Percentiles rank a stretch among this genome's conserved stretches.
These are phyloP conservation scores for Cyanophora paradoxa DNA, from an alignment of 78 protist species.

Conservation along the genomic window DNA sequence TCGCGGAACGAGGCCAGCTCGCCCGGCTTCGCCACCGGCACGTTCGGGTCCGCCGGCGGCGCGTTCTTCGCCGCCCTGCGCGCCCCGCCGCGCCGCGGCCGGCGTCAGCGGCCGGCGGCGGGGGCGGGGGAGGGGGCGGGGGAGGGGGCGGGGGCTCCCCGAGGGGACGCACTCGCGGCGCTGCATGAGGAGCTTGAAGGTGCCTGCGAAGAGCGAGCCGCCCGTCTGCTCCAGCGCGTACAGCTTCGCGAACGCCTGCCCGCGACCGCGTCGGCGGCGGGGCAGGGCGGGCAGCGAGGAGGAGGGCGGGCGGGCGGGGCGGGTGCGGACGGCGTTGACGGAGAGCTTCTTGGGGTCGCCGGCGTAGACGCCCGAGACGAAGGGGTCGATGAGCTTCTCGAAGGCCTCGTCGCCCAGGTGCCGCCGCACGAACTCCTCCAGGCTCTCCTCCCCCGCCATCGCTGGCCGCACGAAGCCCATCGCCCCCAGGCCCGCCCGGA, in stretches of 20 bases:
- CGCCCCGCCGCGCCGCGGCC: too few species aligned
- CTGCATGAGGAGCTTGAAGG: neutral
- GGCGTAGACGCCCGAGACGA: conserved; percentile 39
- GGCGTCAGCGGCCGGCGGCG: too few species aligned
- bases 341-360: conserved; percentile 22
- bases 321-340: too few species aligned
- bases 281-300: too few species aligned
- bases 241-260: conserved; percentile 16
- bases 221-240: neutral
- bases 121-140: conserved; percentile 9
- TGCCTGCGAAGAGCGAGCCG: conserved; percentile 16
- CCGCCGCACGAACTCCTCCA: conserved; percentile 23
- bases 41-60: too few species aligned
- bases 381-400: conserved; percentile 22
- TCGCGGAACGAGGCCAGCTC: conserved; percentile 12
- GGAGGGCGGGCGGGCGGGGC: too few species aligned
- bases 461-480: too few species aligned
- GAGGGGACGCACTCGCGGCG: neutral
- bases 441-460: too few species aligned
- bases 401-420: conserved; percentile 19
- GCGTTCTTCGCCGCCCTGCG: too few species aligned
- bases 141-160: neutral
- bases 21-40: too few species aligned
- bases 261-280: too few species aligned
- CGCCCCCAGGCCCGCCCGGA: conserved; percentile 14